These are phyloP conservation scores for Salix caprea DNA, from an alignment of 345 rosid genomes.

Conservation along the genomic window DNA sequence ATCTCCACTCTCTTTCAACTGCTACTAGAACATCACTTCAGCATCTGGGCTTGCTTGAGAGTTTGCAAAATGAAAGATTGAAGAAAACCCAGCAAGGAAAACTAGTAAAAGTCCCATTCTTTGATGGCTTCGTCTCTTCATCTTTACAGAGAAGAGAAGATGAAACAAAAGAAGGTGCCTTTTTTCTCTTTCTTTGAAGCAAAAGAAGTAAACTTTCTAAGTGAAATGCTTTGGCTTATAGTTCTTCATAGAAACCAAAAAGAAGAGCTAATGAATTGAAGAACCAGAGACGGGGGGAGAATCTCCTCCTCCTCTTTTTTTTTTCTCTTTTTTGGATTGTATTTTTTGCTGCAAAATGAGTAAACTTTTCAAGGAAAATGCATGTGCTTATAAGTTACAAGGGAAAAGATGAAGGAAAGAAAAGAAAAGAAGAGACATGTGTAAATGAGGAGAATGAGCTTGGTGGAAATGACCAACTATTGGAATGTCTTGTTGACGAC, in stretches of 20 bases:
- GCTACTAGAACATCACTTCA: constrained; percentile 51
- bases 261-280: not conserved
- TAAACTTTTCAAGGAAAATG: not conserved
- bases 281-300: not conserved
- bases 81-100: constrained; percentile 14
- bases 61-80: constrained; percentile 1
- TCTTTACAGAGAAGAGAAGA: constrained; percentile 5
- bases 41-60: constrained; percentile 38
- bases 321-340: not conserved
- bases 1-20: too few species aligned
- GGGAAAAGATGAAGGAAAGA: not conserved
- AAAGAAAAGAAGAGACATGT: not conserved
- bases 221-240: not conserved
- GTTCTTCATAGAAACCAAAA: not conserved
- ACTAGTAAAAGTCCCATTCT: constrained; percentile 9
- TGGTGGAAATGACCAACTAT: too few species aligned
- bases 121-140: constrained; percentile 21
- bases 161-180: not conserved
- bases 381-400: not conserved
- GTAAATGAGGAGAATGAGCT: too few species aligned
- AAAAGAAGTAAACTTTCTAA: not conserved
- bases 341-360: not conserved
- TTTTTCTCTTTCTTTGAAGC: not conserved
- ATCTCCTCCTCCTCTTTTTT: not conserved
- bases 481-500: too few species aligned